Evolutionary conservation across 306 rosid genomes (phyloP).

Genomic region (Hylodesmum podocarpum): DNA sequence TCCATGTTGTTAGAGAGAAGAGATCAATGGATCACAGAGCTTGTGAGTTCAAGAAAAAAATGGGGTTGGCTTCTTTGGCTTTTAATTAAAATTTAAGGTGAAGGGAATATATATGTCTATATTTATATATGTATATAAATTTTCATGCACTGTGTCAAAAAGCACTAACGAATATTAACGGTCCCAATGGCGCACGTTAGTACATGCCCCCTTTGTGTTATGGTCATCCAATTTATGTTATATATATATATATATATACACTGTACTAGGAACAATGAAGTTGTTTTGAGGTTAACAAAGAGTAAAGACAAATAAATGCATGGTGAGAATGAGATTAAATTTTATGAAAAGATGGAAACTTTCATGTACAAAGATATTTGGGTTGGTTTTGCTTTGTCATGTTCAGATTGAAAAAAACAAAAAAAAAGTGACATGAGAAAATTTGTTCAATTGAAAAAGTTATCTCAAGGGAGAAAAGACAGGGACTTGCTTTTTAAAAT

Average conservation of each 20-base stretch:
- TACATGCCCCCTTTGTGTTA: slow-evolving; percentile 7
- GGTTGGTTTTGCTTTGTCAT: neutral
- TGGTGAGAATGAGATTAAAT: neutral
- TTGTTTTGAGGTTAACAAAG: neutral
- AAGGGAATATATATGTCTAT: slow-evolving; percentile 10
- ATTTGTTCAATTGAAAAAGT: neutral
- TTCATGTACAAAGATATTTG: neutral
- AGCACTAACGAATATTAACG: slow-evolving; percentile 52
- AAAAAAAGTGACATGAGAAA: neutral
- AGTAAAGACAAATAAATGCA: neutral
- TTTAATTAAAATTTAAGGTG: slow-evolving; percentile 29
- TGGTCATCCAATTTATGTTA: slow-evolving; percentile 11
- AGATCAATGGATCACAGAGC: slow-evolving; percentile 2
- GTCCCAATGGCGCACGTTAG: slow-evolving; percentile 46
- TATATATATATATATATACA: slow-evolving; percentile 10
- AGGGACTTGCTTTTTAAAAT: neutral
- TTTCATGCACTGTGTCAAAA: neutral
- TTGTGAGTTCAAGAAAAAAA: slow-evolving; percentile 10
- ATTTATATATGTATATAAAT: neutral
- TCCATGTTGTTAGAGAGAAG: slow-evolving; percentile 51
- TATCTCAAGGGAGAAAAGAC: neutral
- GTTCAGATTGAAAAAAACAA: neutral
- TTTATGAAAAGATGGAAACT: neutral
- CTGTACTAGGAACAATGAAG: neutral
- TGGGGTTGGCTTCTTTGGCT: slow-evolving; percentile 33